These are phyloP conservation scores for Porpolomopsis calyptriformis DNA, from an alignment of 768 basidiomycete genomes.

Conservation along the genomic window DNA sequence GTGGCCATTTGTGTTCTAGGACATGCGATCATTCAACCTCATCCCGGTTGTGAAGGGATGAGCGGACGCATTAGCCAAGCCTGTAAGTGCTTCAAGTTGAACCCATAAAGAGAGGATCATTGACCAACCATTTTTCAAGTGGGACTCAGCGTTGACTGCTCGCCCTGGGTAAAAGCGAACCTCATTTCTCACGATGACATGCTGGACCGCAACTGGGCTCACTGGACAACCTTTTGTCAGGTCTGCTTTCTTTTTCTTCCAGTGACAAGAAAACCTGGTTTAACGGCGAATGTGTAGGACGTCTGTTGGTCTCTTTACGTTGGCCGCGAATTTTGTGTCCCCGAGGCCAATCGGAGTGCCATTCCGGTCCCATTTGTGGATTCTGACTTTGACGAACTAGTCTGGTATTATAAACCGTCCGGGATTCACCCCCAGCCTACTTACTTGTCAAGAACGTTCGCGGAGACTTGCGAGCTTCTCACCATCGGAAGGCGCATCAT, in stretches of 20 bases:
- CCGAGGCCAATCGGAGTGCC: conserved; percentile 24
- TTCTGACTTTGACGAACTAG: conserved; percentile 36
- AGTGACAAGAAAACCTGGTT: neutral
- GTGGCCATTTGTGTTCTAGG: conserved; percentile 28
- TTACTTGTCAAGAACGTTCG: conserved; percentile 37
- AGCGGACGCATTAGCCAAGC: conserved; percentile 49
- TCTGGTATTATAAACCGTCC: conserved; percentile 33
- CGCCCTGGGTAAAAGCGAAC: conserved; percentile 43
- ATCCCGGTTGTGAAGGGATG: conserved; percentile 33
- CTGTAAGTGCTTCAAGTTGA: conserved; percentile 29
- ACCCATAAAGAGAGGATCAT: neutral
- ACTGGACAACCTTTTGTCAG: conserved; percentile 50
- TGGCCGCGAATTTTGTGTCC: conserved; percentile 47
- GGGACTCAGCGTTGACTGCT: conserved; percentile 46
- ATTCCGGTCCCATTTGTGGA: conserved; percentile 41
- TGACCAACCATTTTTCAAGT: conserved; percentile 25
- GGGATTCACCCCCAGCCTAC: conserved; percentile 32
- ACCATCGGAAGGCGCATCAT: conserved; percentile 40
- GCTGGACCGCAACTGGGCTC: conserved; percentile 49
- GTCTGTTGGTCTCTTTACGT: conserved; percentile 58
- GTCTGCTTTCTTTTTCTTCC: conserved; percentile 16
- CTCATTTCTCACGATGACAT: conserved; percentile 42
- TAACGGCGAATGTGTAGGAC: conserved; percentile 25
- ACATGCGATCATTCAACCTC: neutral
- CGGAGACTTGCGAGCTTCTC: conserved; percentile 38